phyloP scores from a whole-genome alignment of 1,139 yeast species.

The Hyphopichia fennica region DNA sequence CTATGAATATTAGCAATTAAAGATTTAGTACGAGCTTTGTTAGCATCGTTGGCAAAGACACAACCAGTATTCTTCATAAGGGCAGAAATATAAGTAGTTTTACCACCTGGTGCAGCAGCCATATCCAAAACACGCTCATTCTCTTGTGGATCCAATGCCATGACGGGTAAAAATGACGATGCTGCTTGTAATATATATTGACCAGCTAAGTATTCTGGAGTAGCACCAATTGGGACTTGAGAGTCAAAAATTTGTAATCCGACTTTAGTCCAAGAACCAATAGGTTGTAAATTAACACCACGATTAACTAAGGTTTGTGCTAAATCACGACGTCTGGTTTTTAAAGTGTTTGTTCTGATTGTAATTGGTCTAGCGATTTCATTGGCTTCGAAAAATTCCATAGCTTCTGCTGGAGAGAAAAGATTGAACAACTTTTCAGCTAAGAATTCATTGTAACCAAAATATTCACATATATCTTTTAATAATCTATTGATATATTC shows the following conservation, averaged over 20 bases:
- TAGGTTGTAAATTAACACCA: slow-evolving; percentile 96
- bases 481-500: slow-evolving; percentile 78
- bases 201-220: slow-evolving; percentile 98
- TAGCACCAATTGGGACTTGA: slow-evolving; percentile 98
- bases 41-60: slow-evolving; percentile 95
- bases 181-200: slow-evolving; percentile 98
- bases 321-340: slow-evolving; percentile 91
- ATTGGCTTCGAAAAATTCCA: slow-evolving; percentile 97
- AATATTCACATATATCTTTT: slow-evolving; percentile 86
- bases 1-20: slow-evolving; percentile 97
- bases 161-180: slow-evolving; percentile 93
- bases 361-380: slow-evolving; percentile 96
- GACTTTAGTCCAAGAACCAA: slow-evolving; percentile 97
- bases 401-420: slow-evolving; percentile 93
- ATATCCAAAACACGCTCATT: slow-evolving; percentile 93
- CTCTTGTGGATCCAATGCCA: slow-evolving; percentile 96
- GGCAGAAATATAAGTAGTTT: slow-evolving; percentile 94
- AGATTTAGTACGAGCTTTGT: slow-evolving; percentile 93
- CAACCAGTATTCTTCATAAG: slow-evolving; percentile 98
- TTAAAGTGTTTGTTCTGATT: slow-evolving; percentile 92
- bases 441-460: slow-evolving; percentile 92
- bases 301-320: slow-evolving; percentile 94
- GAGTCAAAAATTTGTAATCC: slow-evolving; percentile 97
- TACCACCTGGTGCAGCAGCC: slow-evolving; percentile 99
- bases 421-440: slow-evolving; percentile 91